phyloP scores from a whole-genome alignment of 768 basidiomycete species.

The Daedaleopsis nitida region DNA sequence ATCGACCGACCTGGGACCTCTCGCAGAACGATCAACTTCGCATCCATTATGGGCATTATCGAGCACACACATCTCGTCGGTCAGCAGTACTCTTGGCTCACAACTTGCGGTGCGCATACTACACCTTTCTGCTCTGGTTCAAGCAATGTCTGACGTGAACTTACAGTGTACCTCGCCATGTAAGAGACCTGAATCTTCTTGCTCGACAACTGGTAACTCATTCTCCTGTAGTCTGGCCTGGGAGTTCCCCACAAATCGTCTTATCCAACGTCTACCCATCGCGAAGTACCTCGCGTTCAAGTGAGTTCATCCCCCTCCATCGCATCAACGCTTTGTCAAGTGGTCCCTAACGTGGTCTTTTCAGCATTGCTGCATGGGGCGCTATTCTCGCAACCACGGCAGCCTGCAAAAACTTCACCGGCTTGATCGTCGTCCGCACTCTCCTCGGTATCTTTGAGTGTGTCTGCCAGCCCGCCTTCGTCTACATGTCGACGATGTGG shows the following conservation, averaged over 20 bases:
- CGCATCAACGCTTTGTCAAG: too few relatives aligned
- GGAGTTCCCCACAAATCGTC: slow-evolving; percentile 51
- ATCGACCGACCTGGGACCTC: background rate
- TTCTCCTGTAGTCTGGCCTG: slow-evolving; percentile 34
- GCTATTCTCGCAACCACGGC: slow-evolving; percentile 50
- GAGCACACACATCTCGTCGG: slow-evolving; percentile 47
- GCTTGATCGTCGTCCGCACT: slow-evolving; percentile 48
- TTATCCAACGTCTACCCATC: slow-evolving; percentile 50
- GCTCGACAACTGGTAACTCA: background rate
- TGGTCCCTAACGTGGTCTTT: background rate
- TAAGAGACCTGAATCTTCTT: background rate
- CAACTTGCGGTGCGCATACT: slow-evolving; percentile 44
- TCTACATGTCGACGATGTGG: slow-evolving; percentile 54
- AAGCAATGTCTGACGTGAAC: background rate
- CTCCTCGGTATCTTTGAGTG: slow-evolving; percentile 50
- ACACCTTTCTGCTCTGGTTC: too few relatives aligned
- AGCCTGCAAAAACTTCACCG: slow-evolving; percentile 46
- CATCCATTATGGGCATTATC: slow-evolving; percentile 49
- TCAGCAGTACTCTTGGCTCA: slow-evolving; percentile 52
- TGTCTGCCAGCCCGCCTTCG: slow-evolving; percentile 50
- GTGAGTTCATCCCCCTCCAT: slow-evolving; percentile 26
- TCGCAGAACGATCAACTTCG: slow-evolving; percentile 45
- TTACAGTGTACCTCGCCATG: background rate
- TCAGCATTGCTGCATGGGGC: slow-evolving; percentile 45
- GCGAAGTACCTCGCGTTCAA: slow-evolving; percentile 51